Evolutionary conservation across 495 filamentous ascomycete genomes (phyloP).

Genomic region (Penicillium parvum): DNA sequence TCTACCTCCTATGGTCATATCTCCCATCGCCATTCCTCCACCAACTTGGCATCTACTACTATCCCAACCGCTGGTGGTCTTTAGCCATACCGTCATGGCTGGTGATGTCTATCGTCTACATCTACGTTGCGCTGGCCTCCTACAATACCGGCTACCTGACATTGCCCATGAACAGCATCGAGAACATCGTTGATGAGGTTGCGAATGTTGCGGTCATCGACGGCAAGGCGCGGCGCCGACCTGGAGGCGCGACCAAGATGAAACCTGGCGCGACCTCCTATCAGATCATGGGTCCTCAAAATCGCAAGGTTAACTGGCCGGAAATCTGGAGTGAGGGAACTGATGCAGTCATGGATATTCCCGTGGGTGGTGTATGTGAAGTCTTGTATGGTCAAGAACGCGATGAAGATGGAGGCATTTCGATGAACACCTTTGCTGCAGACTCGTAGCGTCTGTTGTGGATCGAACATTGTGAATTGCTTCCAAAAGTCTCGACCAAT

Average conservation of each 20-base stretch:
- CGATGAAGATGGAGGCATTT: constrained; percentile 26
- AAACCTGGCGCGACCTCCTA: constrained; percentile 43
- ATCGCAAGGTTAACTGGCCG: constrained; percentile 61
- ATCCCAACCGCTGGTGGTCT: constrained; percentile 96
- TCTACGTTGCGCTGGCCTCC: constrained; percentile 86
- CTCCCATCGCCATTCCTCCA: constrained; percentile 88
- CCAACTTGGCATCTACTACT: constrained; percentile 92
- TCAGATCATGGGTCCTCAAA: constrained; percentile 47
- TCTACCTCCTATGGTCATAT: constrained; percentile 93
- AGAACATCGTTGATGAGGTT: constrained; percentile 89
- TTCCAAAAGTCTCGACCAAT: background rate
- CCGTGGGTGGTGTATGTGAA: constrained; percentile 95
- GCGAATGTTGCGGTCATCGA: constrained; percentile 83
- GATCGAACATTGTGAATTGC: background rate
- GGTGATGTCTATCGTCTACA: constrained; percentile 84
- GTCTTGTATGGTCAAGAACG: constrained; percentile 53
- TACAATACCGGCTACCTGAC: constrained; percentile 92
- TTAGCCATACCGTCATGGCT: constrained; percentile 86
- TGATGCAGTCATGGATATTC: constrained; percentile 96
- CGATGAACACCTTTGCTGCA: background rate
- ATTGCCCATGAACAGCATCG: constrained; percentile 69
- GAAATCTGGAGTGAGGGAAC: constrained; percentile 86
- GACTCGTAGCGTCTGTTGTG: constrained; percentile 6
- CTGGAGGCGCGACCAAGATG: constrained; percentile 41
- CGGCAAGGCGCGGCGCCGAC: constrained; percentile 56